Evolutionary conservation across 2,329 filamentous ascomycete genomes (phyloP), one percentile per base, ranked within the genome.

Genomic region (Macrophomina tecta): DNA sequence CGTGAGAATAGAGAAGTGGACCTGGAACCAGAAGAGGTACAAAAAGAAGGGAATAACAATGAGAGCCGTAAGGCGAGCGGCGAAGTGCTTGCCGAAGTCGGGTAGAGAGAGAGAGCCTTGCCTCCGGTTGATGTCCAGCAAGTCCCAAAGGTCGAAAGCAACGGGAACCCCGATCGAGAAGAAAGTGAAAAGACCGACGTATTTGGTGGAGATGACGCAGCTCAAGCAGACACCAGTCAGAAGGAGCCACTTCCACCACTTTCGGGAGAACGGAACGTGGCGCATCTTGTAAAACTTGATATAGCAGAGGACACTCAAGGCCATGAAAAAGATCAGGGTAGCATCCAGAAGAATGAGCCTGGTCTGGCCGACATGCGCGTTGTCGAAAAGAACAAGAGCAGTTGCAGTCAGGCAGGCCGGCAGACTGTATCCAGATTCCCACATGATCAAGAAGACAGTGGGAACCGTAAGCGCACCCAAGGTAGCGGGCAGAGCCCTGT

Each of bases 161-260:
- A 99, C 95, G 18, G 95, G 95, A 7, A 93, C 93, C 71, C 95
- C 95, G 73, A 99, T 95, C 69, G 94, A 97, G 79, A 98, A 89
- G 81, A 99, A 99, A 75, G 94, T 96, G 80, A 99, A 99, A 46
- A 92, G 85, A 73, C 95, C 95, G 67, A 99, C 94, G 72, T 99
- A 99, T 84, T 99, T 99, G 78, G 92, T 97, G 65, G 95, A 98
- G 74, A 99, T 98, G 77, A 97, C 95, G 78, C 94, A 98, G 77
- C 94, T 97, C 77, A 99, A 86, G 68, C 90, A 90, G 77, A 99
- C 94, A 68, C 95, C 95, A 7, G 95, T 99, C 73, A 98, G 82
- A 69, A 99, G 88, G 68, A 99, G 87, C 95, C 95, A 99, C 81
- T 99, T 99, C 95, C 95, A 99, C 95, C 95, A 99, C 82, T 99